phyloP scores from a whole-genome alignment of 208 protist genomes.

The Vickermania spadyakhi region DNA sequence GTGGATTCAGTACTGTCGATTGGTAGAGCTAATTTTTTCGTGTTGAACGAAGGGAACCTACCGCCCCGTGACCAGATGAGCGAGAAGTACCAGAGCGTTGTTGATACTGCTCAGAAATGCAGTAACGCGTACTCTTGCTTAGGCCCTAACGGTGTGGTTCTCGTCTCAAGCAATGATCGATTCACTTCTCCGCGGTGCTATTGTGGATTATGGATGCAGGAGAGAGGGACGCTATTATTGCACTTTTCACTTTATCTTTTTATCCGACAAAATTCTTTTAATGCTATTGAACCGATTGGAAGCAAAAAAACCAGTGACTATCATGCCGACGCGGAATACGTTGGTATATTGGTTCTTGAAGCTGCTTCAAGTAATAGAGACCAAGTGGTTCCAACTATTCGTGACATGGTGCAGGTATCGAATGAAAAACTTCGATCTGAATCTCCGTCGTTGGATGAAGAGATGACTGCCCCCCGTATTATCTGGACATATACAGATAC shows the following conservation, averaged over 20 bases:
- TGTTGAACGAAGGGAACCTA: background rate
- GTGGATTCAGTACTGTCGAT: background rate
- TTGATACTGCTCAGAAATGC: slow-evolving; percentile 35
- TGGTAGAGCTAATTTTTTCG: background rate
- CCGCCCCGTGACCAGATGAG: slow-evolving; percentile 20
- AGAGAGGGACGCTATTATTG: slow-evolving; percentile 16
- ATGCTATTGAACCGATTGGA: slow-evolving; percentile 58
- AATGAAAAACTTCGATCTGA: slow-evolving; percentile 19
- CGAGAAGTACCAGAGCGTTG: slow-evolving; percentile 26
- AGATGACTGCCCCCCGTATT: slow-evolving; percentile 20
- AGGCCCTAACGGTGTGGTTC: slow-evolving; percentile 53
- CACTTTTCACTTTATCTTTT: slow-evolving; percentile 31
- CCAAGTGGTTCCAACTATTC: slow-evolving; percentile 62
- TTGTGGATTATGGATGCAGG: slow-evolving; percentile 32
- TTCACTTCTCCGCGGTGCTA: slow-evolving; percentile 61
- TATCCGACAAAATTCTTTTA: slow-evolving; percentile 48
- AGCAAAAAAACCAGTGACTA: slow-evolving; percentile 31
- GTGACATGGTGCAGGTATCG: slow-evolving; percentile 39
- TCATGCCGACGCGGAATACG: slow-evolving; percentile 25
- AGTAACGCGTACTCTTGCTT: slow-evolving; percentile 13
- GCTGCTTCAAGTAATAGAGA: too few relatives aligned
- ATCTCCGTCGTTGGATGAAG: slow-evolving; percentile 15
- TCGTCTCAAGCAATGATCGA: slow-evolving; percentile 53
- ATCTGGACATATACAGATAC: slow-evolving; percentile 57
- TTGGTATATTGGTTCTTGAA: slow-evolving; percentile 67